Evolutionary conservation across 805 yeast genomes (phyloP), one percentile per base, ranked within the genome.

Genomic region (Lipomyces anomalus): DNA sequence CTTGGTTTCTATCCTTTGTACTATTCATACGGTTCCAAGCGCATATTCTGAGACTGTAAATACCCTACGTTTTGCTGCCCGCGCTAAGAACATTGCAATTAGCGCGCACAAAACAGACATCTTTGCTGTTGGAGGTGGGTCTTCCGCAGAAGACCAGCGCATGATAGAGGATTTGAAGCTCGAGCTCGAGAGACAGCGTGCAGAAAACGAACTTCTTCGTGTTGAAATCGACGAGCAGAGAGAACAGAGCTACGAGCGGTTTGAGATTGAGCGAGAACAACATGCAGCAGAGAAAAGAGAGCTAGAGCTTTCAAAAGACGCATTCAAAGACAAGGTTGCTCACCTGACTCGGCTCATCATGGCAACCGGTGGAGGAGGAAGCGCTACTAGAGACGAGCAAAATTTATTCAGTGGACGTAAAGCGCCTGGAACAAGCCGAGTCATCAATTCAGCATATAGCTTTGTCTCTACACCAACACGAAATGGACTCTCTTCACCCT

Each of bases 11-110:
- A 82, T 92, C 4, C 71, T 90, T 22, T 92, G 97, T 63, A 90
- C 97, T 0, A 79, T 90, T 16, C 89, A 85, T 57, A 66, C 84
- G 36, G 78, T 83, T 2, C 64, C 66, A 18, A 72, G 72, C 20
- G 73, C 80, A 1, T 66, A 75, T n/a, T 72, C 84, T 0, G 97
- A 90, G 61, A 86, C 97, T 0, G 69, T 80, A 33, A 87, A 86
- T 61, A 89, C 97, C 0, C 69, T 92, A 22, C 67, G 97, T 42
- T 92, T 92, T 68, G 97, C 96, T 0, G 84, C 95, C 0, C 71
- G 96, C 49, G 97, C 97, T 1, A 89, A 88, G 59, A 87, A 90
- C 61, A 79, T 92, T 41, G 72, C 79, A 9, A 73, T 89, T 57
- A 74, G 72, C 44, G 95, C 85, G 4, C 74, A 74, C 42, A 75